Evolutionary conservation across 2,329 filamentous ascomycete species (phyloP).

Genomic region (Sporothrix luriei): DNA sequence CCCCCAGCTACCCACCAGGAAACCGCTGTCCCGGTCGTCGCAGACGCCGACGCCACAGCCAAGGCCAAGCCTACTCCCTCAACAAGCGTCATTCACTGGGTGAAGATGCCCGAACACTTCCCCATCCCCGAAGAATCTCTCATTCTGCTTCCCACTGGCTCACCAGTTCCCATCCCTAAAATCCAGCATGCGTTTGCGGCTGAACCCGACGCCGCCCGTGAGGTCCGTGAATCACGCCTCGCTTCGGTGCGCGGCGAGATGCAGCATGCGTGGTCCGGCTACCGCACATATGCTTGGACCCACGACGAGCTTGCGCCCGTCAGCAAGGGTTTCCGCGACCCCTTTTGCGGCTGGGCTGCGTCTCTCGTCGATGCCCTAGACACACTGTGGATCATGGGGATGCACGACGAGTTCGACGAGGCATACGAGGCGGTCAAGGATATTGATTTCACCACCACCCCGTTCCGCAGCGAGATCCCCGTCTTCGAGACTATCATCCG

Average conservation of each 20-base stretch:
- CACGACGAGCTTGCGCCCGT: slow-evolving; percentile 85
- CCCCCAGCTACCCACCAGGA: slow-evolving; percentile 23
- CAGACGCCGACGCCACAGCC: slow-evolving; percentile 10
- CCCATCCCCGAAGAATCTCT: slow-evolving; percentile 71
- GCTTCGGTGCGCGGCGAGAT: slow-evolving; percentile 72
- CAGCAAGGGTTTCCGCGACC: slow-evolving; percentile 67
- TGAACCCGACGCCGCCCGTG: slow-evolving; percentile 63
- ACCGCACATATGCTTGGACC: slow-evolving; percentile 76
- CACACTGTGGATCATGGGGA: slow-evolving; percentile 83
- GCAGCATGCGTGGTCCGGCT: slow-evolving; percentile 77
- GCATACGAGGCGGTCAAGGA: slow-evolving; percentile 68
- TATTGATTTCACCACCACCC: slow-evolving; percentile 81
- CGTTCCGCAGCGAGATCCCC: slow-evolving; percentile 68
- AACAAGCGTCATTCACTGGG: slow-evolving; percentile 65
- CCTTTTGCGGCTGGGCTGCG: slow-evolving; percentile 90
- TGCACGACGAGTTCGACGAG: slow-evolving; percentile 77
- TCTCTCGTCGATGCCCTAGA: slow-evolving; percentile 82
- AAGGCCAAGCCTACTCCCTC: slow-evolving; percentile 27
- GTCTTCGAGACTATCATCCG: slow-evolving; percentile 91
- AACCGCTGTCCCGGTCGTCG: slow-evolving; percentile 9
- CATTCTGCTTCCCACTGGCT: slow-evolving; percentile 73
- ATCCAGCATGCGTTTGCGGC: slow-evolving; percentile 72
- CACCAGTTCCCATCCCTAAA: slow-evolving; percentile 68
- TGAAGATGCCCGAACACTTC: slow-evolving; percentile 72
- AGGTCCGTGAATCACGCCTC: slow-evolving; percentile 66